Base-by-base conservation (phyloP, 2,329 filamentous ascomycete genomes). In the Talaromyces sp. region DNA sequence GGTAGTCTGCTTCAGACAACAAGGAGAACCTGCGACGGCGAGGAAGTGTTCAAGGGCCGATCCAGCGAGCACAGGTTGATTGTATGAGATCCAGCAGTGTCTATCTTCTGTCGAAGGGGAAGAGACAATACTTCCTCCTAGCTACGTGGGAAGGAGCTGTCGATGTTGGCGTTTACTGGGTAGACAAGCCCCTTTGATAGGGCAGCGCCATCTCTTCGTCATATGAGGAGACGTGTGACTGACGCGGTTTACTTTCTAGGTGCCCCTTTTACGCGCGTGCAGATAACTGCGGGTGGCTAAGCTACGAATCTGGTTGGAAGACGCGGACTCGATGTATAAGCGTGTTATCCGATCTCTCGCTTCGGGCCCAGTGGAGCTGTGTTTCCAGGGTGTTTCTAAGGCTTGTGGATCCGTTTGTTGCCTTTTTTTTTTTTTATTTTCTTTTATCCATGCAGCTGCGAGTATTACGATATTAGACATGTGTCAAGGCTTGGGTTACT, bases 141-240 rank as follows among this genome's bases (percentile, higher is more conserved):
- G 44, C 19, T 47, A 47, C 44, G 27, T 30, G 8, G 13, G 25
- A 30, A 53, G 25, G 49, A 53, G 5, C 15, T 10, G 25, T 53
- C 15, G 49, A 11, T 53, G 49, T 53, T 53, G 27, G 17, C 25
- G 25, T 30, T n/a, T 30, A 4, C 44, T 47, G n/a, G 19, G 8
- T 47, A 22, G 44, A 55, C 32, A 28, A 32, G 33, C 60, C 60
- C 60, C 60, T 62, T 51, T 25, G 39, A 55, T 57, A 59, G 57
- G 57, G 42, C 22, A 30, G 10, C 47, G n/a, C 25, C 32, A 17
- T 22, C 19, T 47, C 11, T 25, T 47, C 49, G 22, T 53, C 49
- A 53, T 53, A 19, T 53, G 44, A 25, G 42, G 17, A 22, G 44
- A 25, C n/a, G 11, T 22, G 4, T 11, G 19, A 47, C 19, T 25